Evolutionary conservation across 2,329 filamentous ascomycete genomes (phyloP), one percentile per base, ranked within the genome.

Genomic region (Trichophyton schoenleinii): DNA sequence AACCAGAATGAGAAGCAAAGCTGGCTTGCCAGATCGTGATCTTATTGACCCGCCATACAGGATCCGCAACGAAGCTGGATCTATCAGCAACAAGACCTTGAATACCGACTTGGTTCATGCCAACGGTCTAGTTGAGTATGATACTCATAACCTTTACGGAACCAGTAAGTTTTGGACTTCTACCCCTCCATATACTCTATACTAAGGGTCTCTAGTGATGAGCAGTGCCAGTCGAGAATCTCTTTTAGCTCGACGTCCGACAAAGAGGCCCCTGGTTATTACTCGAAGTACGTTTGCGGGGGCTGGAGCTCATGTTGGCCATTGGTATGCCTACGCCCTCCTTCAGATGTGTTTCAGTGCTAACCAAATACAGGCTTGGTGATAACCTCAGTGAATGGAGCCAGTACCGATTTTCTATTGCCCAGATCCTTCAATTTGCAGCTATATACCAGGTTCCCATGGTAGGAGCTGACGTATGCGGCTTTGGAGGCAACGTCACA

Each of bases 401-500:
- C 3, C 76, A 83, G 60, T 87, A 86, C 71, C 79, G 79, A 0
- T 65, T 82, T 67, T 81, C 79, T 0, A 85, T 87, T 63, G 72
- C 79, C 1, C 77, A 80, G 67, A 81, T 85, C 72, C 71, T 87
- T 34, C 78, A 80, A 1, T 87, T 87, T 59, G 78, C 82, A 0
- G 77, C 83, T 3, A 78, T 88, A 62, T 88, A 85, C 72, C 85
- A 88, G 66, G 71, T 88, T 0, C 85, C 86, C 8, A 84, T 88
- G 79, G 82, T 78, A 0, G 86, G 86, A 11, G 79, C 82, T 2
- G 89, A 95, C 66, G 85, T 91, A 0, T 95, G 90, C 67, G 90
- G 89, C 0, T 95, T 87, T 68, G 85, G 78, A 9, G 80, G 77
- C 13, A 81, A 87, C 67, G 85, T 86, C 0, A 87, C 81, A 9